A percentile compares a stretch with the other conserved stretches of the same genome.
phyloP scores from a whole-genome alignment of 352 stramenopile genomes.

The Elongisporangium prolatum region DNA sequence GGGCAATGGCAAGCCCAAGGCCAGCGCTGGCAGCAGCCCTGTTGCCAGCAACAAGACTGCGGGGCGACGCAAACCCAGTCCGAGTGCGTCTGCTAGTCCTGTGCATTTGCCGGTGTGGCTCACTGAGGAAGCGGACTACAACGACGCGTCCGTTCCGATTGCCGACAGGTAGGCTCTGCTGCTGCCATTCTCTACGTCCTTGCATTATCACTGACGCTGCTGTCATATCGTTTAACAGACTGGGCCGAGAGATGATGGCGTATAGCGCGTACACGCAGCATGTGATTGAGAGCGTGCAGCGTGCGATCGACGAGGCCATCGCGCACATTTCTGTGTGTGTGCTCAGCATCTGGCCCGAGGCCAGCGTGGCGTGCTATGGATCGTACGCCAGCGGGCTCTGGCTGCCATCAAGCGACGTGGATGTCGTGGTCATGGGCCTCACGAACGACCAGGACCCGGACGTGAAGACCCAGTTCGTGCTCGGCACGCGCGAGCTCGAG shows the following conservation, averaged over 20 bases:
- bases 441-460: slow-evolving; percentile 27
- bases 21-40: neutral
- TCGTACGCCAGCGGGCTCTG: slow-evolving; percentile 86
- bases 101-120: slow-evolving; percentile 31
- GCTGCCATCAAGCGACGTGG: slow-evolving; percentile 85
- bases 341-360: slow-evolving; percentile 70
- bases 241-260: slow-evolving; percentile 56
- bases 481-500: slow-evolving; percentile 50
- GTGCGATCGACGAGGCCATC: slow-evolving; percentile 69
- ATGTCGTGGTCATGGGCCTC: slow-evolving; percentile 83
- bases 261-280: slow-evolving; percentile 65
- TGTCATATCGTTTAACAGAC: slow-evolving; percentile 10
- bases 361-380: slow-evolving; percentile 69
- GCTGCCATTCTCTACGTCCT: neutral
- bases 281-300: slow-evolving; percentile 44
- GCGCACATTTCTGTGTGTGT: slow-evolving; percentile 59
- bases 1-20: neutral
- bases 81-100: neutral
- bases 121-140: slow-evolving; percentile 17
- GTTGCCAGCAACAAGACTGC: neutral
- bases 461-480: slow-evolving; percentile 43
- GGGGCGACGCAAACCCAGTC: neutral
- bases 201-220: neutral
- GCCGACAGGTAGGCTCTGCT: slow-evolving; percentile 17
- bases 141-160: slow-evolving; percentile 29